A percentile compares a stretch with the other conserved stretches of the same genome.
Conservation (phyloP, 2,329 filamentous ascomycete genomes). For the Colletotrichum truncatum region DNA sequence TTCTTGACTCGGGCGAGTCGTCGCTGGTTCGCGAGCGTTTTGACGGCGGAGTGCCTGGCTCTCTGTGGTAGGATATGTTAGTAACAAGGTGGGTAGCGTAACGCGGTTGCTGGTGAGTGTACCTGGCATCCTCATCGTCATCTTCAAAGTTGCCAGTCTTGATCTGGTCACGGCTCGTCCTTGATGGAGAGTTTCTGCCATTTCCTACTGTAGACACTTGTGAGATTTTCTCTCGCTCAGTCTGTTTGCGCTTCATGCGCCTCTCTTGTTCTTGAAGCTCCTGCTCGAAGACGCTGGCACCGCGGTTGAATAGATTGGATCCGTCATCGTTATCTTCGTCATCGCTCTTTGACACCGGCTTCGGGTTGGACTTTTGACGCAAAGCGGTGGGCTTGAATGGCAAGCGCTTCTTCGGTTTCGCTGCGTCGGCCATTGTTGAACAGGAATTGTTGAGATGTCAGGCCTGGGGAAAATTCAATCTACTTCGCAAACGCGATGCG, state of each 20-base stretch:
- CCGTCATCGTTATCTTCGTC: slow-evolving; percentile 44
- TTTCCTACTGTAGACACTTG: slow-evolving; percentile 4
- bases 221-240: slow-evolving; percentile 21
- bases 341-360: slow-evolving; percentile 28
- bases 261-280: slow-evolving; percentile 46
- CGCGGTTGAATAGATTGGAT: slow-evolving; percentile 59
- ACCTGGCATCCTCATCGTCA: slow-evolving; percentile 16
- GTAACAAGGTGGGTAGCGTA: neutral
- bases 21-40: slow-evolving; percentile 43
- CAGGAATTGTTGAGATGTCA: too few relatives aligned
- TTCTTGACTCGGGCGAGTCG: slow-evolving; percentile 21
- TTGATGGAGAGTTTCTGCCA: neutral
- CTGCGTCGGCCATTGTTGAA: slow-evolving; percentile 27
- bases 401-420: slow-evolving; percentile 47
- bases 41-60: slow-evolving; percentile 45
- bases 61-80: slow-evolving; percentile 36
- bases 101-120: neutral
- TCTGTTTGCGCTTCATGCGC: slow-evolving; percentile 30
- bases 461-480: neutral
- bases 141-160: slow-evolving; percentile 39
- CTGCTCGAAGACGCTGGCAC: slow-evolving; percentile 58
- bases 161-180: neutral
- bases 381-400: slow-evolving; percentile 61
- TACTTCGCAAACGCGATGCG: neutral
- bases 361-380: slow-evolving; percentile 42